phyloP scores from a whole-genome alignment of 495 filamentous ascomycete species.

The Hypoxylon subgilvum region DNA sequence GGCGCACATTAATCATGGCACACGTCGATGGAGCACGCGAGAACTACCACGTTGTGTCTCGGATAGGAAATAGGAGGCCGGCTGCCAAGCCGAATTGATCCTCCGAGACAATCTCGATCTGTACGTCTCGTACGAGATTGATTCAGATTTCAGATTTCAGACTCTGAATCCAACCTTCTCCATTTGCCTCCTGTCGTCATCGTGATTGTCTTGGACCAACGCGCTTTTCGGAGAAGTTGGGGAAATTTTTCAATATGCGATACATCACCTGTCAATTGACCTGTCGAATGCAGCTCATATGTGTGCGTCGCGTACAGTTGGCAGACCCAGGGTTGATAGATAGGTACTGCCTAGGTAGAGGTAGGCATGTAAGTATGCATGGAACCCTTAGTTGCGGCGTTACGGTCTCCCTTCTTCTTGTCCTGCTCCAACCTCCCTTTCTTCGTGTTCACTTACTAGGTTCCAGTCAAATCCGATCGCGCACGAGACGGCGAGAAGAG shows the following conservation, averaged over 20 bases:
- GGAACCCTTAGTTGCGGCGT: constrained; percentile 1
- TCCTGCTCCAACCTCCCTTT: constrained; percentile 1
- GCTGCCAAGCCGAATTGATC: constrained; percentile 23
- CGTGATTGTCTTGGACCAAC: constrained; percentile 12
- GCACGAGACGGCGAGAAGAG: constrained; percentile 5
- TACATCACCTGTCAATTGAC: constrained; percentile 27
- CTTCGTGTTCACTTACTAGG: constrained; percentile 12
- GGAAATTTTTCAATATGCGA: constrained; percentile 15
- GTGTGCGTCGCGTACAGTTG: too few species aligned
- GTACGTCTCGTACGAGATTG: constrained; percentile 22
- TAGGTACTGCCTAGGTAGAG: neutral
- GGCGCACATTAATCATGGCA: neutral
- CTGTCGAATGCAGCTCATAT: constrained; percentile 20
- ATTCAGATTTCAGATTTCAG: constrained; percentile 35
- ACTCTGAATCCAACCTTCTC: constrained; percentile 27
- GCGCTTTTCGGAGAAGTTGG: constrained; percentile 10
- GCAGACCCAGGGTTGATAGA: neutral
- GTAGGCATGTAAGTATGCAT: neutral
- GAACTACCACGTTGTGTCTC: constrained; percentile 37
- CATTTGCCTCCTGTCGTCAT: constrained; percentile 28
- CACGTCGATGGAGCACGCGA: constrained; percentile 26
- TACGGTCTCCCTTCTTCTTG: neutral
- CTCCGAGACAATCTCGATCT: constrained; percentile 37
- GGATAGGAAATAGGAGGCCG: constrained; percentile 23
- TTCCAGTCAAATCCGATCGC: neutral